These are phyloP conservation scores for Torulaspora quercuum DNA, from an alignment of 805 yeast genomes.

Conservation along the genomic window DNA sequence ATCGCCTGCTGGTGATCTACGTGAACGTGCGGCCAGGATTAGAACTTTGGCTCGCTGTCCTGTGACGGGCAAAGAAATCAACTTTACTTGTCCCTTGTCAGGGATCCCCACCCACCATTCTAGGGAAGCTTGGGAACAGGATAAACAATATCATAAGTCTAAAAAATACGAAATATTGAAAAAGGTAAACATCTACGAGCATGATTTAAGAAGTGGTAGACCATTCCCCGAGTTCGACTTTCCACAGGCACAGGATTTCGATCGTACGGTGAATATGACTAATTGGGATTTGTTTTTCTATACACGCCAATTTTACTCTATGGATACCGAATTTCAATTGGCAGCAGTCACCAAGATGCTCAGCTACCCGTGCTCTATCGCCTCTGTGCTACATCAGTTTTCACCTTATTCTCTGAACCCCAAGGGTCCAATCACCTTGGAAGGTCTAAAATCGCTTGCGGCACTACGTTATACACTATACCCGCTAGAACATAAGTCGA, in stretches of 20 bases:
- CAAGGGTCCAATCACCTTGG: slow-evolving; percentile 82
- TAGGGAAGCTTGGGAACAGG: slow-evolving; percentile 82
- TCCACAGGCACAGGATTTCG: slow-evolving; percentile 75
- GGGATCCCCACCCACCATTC: slow-evolving; percentile 97
- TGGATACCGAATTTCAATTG: slow-evolving; percentile 94
- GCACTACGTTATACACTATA: slow-evolving; percentile 88
- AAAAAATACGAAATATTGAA: slow-evolving; percentile 70
- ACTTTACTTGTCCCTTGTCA: slow-evolving; percentile 84
- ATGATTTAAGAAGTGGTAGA: slow-evolving; percentile 90
- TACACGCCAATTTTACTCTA: slow-evolving; percentile 87
- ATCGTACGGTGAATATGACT: slow-evolving; percentile 68
- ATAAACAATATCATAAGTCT: slow-evolving; percentile 63
- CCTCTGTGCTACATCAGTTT: slow-evolving; percentile 72
- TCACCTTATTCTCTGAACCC: slow-evolving; percentile 82
- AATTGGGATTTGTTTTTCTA: slow-evolving; percentile 93
- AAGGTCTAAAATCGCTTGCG: slow-evolving; percentile 89
- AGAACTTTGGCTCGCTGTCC: slow-evolving; percentile 88
- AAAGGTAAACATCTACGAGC: slow-evolving; percentile 89
- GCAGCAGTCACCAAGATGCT: slow-evolving; percentile 94
- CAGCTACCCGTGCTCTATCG: slow-evolving; percentile 89
- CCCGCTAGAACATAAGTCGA: slow-evolving; percentile 44
- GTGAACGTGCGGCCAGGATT: slow-evolving; percentile 89
- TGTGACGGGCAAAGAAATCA: slow-evolving; percentile 73
- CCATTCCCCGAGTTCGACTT: slow-evolving; percentile 94
- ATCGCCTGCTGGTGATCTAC: slow-evolving; percentile 80